Evolutionary conservation across 768 basidiomycete genomes (phyloP), one percentile per base, ranked within the genome.

Genomic region (Rubroboletus pulcherrimus): DNA sequence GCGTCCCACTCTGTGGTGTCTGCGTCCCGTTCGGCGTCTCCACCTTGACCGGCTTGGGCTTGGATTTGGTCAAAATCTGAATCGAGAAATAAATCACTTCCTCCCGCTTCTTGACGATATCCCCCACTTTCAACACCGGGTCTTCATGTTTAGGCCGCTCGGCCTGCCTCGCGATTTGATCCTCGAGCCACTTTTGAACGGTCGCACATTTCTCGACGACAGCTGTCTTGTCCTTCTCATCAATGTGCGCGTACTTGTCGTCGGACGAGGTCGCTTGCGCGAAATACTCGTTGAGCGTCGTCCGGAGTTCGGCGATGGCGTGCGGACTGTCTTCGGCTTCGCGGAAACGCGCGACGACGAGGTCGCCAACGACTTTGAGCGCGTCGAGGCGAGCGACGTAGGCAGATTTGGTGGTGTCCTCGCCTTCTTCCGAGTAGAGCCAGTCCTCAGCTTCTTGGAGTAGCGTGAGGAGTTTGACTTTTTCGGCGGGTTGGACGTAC

Each of bases 341-440:
- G 62, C 80, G 83, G 79, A 81, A 91, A 46, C 96, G 89, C 72
- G 84, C 78, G 54, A 84, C 78, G 76, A 98, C 85, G 45, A 90
- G 91, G 78, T 93, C 91, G 30, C 94, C 94, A 60, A 94, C 78
- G 43, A 74, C 81, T 74, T 95, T 93, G 71, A 97, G 85, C 4
- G 78, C 76, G 60, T 94, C 91, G 56, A 98, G 84, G 52, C 88
- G 86, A 34, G 78, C 61, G 63, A 93, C 86, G 74, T 99, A 98
- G n/a, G 88, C 90, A 0, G 93, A 96, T 75, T 98, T 99, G 67
- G 82, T 83, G 37, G 96, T 91, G 55, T 98, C 94, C 75, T 98
- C 96, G 63, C 95, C 83, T 64, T 98, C 97, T 58, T 98, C 95
- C 37, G 85, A 83, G 84, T 98, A 98, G 31, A 99, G 81, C 96